Conservation (phyloP, 2,329 filamentous ascomycete genomes). For the Trichoderma koningiopsis region DNA sequence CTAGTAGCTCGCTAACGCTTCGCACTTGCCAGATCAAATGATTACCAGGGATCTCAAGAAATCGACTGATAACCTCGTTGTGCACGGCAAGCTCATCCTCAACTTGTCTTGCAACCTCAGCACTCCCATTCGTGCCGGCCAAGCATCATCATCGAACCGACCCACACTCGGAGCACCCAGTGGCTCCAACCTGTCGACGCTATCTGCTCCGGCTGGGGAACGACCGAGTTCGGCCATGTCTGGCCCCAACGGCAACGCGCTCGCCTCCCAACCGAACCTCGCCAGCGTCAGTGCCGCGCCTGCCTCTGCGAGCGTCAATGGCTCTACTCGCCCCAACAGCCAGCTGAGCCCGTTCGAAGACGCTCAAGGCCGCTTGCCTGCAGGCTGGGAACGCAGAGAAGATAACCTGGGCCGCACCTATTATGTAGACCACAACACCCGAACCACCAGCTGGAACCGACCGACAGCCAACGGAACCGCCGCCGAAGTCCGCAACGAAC, state of each 20-base stretch:
- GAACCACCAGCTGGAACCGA: conserved; percentile 94
- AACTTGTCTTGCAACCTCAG: conserved; percentile 91
- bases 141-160: conserved; percentile 49
- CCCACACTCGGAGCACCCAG: conserved; percentile 49
- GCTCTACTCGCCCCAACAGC: conserved; percentile 39
- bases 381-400: conserved; percentile 94
- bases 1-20: conserved; percentile 30
- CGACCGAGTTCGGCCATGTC: conserved; percentile 58
- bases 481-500: conserved; percentile 69
- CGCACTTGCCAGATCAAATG: conserved; percentile 77
- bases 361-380: conserved; percentile 85
- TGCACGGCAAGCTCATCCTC: conserved; percentile 96
- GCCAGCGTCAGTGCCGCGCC: conserved; percentile 48
- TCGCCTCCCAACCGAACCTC: conserved; percentile 45
- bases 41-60: conserved; percentile 96
- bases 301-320: conserved; percentile 34
- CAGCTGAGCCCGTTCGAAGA: conserved; percentile 92
- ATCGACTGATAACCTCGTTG: conserved; percentile 95
- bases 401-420: conserved; percentile 95
- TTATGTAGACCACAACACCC: conserved; percentile 96
- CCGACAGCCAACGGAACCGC: conserved; percentile 79
- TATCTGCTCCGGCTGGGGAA: conserved; percentile 47
- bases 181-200: conserved; percentile 47
- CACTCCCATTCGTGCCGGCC: conserved; percentile 61
- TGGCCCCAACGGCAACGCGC: conserved; percentile 48